Conservation (phyloP, 139 green algal species). For the Micractinium conductrix region DNA sequence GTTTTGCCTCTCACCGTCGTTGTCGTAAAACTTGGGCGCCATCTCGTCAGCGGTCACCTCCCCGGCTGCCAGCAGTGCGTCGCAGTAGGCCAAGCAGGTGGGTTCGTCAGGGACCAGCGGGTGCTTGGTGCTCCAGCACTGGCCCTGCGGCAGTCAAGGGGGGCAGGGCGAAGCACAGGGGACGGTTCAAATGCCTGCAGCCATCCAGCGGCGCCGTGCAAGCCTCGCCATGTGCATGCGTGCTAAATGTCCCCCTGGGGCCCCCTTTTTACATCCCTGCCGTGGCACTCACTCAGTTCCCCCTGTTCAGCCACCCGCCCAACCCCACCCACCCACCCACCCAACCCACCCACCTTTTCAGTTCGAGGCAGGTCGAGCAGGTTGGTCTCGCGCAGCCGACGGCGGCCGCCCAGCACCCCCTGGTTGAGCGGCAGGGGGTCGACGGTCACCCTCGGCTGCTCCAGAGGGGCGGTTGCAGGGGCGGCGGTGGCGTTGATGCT, state of each 20-base stretch:
- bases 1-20: neutral
- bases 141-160: no score
- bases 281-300: no score
- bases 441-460: neutral
- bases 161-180: no score
- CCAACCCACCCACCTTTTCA: no score
- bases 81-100: neutral
- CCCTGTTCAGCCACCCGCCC: no score
- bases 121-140: conserved; percentile 16
- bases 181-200: no score
- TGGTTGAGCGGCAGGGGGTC: conserved; percentile 15
- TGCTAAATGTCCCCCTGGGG: no score
- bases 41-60: neutral
- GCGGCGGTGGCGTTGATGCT: neutral
- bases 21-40: neutral
- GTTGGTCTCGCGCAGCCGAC: neutral
- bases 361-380: no score
- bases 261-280: no score
- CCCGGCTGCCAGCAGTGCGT: neutral
- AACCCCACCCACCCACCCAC: no score
- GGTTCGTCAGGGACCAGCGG: conserved; percentile 8
- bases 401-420: conserved; percentile 12
- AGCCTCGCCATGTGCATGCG: no score
- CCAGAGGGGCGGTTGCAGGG: neutral
- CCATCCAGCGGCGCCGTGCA: no score